Percentiles rank a stretch among this genome's conserved stretches.
These are phyloP conservation scores for Trapa bicornis DNA, from an alignment of 345 rosid species.

Conservation along the genomic window DNA sequence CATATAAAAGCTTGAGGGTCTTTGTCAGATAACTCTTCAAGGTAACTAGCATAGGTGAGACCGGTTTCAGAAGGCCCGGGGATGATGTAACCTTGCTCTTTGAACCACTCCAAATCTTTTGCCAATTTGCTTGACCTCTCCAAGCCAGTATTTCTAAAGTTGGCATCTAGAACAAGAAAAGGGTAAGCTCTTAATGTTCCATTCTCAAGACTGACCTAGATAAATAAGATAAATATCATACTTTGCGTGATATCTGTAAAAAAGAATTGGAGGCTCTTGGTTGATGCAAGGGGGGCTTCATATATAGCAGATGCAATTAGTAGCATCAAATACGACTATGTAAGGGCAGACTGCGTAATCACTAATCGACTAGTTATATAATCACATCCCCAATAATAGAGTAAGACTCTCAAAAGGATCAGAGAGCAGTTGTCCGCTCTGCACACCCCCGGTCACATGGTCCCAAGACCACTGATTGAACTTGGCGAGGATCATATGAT, in stretches of 20 bases:
- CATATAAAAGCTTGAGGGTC: constrained; percentile 96
- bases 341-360: background rate
- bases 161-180: constrained; percentile 38
- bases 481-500: background rate
- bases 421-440: background rate
- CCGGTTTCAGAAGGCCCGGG: constrained; percentile 85
- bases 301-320: background rate
- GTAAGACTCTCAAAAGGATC: background rate
- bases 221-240: background rate
- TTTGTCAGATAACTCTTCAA: constrained; percentile 57
- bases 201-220: background rate
- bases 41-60: constrained; percentile 37
- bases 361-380: background rate
- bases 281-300: background rate
- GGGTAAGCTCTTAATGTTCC: background rate
- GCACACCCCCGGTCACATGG: background rate
- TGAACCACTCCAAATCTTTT: constrained; percentile 78
- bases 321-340: background rate
- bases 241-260: no score
- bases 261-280: no score
- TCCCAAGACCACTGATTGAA: background rate
- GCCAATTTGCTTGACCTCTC: constrained; percentile 66
- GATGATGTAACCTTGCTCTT: constrained; percentile 68
- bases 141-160: constrained; percentile 74
- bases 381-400: background rate